Conservation (phyloP, 768 basidiomycete species). For the Exidia glandulosa region DNA sequence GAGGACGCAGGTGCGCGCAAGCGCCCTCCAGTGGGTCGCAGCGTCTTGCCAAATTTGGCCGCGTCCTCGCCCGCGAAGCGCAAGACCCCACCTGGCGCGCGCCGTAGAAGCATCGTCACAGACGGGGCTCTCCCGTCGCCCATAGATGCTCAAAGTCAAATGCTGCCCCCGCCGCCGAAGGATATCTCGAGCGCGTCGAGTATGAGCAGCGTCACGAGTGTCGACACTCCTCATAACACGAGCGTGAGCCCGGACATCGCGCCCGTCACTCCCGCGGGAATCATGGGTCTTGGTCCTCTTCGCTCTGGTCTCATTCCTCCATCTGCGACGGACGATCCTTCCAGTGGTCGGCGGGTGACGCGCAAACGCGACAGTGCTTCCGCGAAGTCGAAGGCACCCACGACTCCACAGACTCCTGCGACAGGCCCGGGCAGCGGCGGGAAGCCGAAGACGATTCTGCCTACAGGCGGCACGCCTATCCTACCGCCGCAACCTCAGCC, state of each 20-base stretch:
- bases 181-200: neutral
- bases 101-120: neutral
- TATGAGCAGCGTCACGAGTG: neutral
- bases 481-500: conserved; percentile 17
- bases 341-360: neutral
- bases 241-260: conserved; percentile 30
- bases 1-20: neutral
- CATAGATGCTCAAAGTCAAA: neutral
- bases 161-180: conserved; percentile 1
- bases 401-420: neutral
- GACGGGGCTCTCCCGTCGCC: neutral
- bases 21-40: neutral
- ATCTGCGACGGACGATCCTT: conserved; percentile 8
- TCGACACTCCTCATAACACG: conserved; percentile 8
- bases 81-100: conserved; percentile 12
- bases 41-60: neutral
- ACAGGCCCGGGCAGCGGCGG: neutral
- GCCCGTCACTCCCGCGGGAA: conserved; percentile 84
- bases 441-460: conserved; percentile 6
- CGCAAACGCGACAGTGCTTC: neutral
- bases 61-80: neutral
- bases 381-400: neutral
- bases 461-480: conserved; percentile 23
- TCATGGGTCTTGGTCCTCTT: conserved; percentile 77
- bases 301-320: conserved; percentile 33